A percentile compares a stretch with the other conserved stretches of the same genome.
Evolutionary conservation across 1,284 basidiomycete genomes (phyloP).

Genomic region (Trichosporon ovoides): DNA sequence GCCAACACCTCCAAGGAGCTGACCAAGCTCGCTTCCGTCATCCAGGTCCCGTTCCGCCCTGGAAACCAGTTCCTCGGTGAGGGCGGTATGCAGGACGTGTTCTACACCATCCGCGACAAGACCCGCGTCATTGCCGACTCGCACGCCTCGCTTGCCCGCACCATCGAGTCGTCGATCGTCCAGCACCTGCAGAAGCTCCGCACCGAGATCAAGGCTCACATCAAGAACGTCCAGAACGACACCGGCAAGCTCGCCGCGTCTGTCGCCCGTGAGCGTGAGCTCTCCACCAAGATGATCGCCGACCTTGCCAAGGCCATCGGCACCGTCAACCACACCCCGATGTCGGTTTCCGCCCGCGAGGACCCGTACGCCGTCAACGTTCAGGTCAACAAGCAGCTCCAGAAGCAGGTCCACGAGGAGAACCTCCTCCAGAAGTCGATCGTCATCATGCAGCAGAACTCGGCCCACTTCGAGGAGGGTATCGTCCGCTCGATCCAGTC

Average conservation of each 20-base stretch:
- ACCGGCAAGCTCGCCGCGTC: slow-evolving; percentile 89
- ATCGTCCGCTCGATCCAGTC: slow-evolving; percentile 93
- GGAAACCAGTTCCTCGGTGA: slow-evolving; percentile 95
- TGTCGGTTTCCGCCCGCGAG: slow-evolving; percentile 71
- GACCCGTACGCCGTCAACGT: slow-evolving; percentile 81
- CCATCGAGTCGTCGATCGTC: slow-evolving; percentile 94
- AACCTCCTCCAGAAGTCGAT: slow-evolving; percentile 98
- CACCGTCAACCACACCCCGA: slow-evolving; percentile 90
- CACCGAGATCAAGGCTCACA: slow-evolving; percentile 93
- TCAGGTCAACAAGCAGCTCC: slow-evolving; percentile 77
- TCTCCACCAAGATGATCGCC: slow-evolving; percentile 79
- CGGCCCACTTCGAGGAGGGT: slow-evolving; percentile 94
- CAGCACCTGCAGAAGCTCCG: slow-evolving; percentile 94
- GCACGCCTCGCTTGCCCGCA: slow-evolving; percentile 91
- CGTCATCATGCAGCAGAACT: slow-evolving; percentile 98
- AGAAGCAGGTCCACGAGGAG: slow-evolving; percentile 93
- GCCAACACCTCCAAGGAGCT: slow-evolving; percentile 92
- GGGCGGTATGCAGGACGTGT: slow-evolving; percentile 88
- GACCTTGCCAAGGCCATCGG: slow-evolving; percentile 84
- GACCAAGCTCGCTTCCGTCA: slow-evolving; percentile 91
- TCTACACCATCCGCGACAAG: slow-evolving; percentile 89
- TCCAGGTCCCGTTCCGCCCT: slow-evolving; percentile 93
- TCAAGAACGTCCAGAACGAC: slow-evolving; percentile 96
- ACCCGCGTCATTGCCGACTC: slow-evolving; percentile 91
- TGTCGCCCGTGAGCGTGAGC: slow-evolving; percentile 90